These are phyloP conservation scores for Rhizodiscina lignyota DNA, from an alignment of 495 filamentous ascomycete species.

Conservation along the genomic window DNA sequence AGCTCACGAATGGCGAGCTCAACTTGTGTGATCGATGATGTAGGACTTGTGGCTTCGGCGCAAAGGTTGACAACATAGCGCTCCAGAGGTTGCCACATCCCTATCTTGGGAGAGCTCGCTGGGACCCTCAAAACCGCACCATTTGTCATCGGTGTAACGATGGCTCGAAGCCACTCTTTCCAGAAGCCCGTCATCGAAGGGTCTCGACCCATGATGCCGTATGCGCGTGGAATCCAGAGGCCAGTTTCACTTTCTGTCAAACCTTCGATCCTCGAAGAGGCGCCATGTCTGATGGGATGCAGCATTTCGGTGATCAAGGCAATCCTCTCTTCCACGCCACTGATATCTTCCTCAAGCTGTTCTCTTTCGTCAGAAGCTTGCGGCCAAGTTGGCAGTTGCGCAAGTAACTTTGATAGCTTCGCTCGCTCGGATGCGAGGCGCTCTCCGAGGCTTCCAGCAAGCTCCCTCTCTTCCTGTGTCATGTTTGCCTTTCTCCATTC, in stretches of 20 bases:
- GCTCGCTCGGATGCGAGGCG: conserved; percentile 79
- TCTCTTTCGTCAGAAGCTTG: conserved; percentile 74
- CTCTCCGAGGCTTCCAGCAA: conserved; percentile 84
- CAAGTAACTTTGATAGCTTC: conserved; percentile 72
- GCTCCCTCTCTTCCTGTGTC: conserved; percentile 85
- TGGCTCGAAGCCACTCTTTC: conserved; percentile 94
- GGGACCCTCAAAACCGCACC: conserved; percentile 70
- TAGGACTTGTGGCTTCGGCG: conserved; percentile 81
- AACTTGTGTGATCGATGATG: conserved; percentile 87
- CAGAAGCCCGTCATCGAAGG: conserved; percentile 75
- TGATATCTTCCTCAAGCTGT: conserved; percentile 79
- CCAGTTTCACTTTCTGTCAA: conserved; percentile 91
- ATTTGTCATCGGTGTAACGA: conserved; percentile 88
- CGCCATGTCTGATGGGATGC: conserved; percentile 80
- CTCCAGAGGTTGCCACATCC: conserved; percentile 93
- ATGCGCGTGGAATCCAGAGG: conserved; percentile 89
- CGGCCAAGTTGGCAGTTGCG: conserved; percentile 58
- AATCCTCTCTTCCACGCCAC: conserved; percentile 93
- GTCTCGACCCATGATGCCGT: conserved; percentile 83
- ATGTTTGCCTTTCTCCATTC: conserved; percentile 89
- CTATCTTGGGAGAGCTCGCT: conserved; percentile 73
- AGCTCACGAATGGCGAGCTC: conserved; percentile 83
- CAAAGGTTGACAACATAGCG: conserved; percentile 96
- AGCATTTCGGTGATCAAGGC: conserved; percentile 89
- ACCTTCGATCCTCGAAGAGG: conserved; percentile 93